Evolutionary conservation across 2,329 filamentous ascomycete genomes (phyloP).

Genomic region (Fusarium subtropicale): DNA sequence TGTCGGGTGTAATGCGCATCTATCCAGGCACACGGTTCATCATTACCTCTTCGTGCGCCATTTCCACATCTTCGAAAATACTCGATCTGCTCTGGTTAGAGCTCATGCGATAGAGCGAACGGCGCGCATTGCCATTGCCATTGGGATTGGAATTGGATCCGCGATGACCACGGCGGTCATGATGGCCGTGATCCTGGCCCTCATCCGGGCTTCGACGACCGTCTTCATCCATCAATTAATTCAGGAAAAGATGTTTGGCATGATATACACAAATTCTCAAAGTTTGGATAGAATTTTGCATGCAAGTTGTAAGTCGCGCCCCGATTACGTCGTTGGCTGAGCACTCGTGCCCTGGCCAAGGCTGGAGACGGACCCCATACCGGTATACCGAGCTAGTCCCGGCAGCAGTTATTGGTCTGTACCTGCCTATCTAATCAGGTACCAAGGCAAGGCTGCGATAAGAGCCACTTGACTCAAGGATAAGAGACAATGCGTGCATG

Average conservation of each 20-base stretch:
- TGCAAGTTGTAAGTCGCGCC: conserved; percentile 29
- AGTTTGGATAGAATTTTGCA: conserved; percentile 24
- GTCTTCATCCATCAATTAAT: conserved; percentile 48
- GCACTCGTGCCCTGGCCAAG: conserved; percentile 37
- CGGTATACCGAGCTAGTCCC: conserved; percentile 38
- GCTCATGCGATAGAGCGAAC: conserved; percentile 69
- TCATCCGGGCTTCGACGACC: conserved; percentile 33
- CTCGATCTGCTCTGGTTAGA: conserved; percentile 81
- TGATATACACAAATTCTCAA: conserved; percentile 24
- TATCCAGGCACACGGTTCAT: not conserved
- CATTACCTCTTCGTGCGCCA: conserved; percentile 91
- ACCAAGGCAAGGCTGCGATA: conserved; percentile 28
- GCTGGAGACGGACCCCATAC: conserved; percentile 36
- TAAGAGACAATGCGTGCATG: not conserved
- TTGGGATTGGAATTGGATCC: conserved; percentile 41
- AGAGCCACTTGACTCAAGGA: not conserved
- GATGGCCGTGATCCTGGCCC: conserved; percentile 35
- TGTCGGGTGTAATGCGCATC: not conserved
- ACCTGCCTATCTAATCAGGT: conserved; percentile 6
- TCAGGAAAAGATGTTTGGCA: conserved; percentile 31
- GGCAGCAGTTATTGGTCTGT: conserved; percentile 31
- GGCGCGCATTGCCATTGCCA: conserved; percentile 37
- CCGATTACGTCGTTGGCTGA: conserved; percentile 44
- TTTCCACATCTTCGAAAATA: conserved; percentile 95
- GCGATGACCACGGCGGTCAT: conserved; percentile 13